Evolutionary conservation across 495 filamentous ascomycete genomes (phyloP).

Genomic region (Margaritispora aquatica): DNA sequence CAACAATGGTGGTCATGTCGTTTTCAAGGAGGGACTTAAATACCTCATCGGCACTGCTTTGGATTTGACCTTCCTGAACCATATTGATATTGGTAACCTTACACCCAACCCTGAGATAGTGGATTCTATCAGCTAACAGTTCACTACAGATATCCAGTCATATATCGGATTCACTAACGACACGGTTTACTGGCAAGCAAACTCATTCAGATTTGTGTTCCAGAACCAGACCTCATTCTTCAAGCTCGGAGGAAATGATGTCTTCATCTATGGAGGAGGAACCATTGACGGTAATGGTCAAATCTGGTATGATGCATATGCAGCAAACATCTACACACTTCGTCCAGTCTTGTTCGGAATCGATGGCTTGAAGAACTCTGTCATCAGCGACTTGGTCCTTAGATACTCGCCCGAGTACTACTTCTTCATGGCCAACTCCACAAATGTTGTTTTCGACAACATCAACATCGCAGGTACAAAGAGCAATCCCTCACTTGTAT

Average conservation of each 20-base stretch:
- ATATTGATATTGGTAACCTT: constrained; percentile 48
- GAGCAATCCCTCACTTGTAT: not conserved
- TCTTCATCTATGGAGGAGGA: constrained; percentile 61
- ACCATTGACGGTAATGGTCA: constrained; percentile 63
- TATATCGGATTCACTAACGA: constrained; percentile 56
- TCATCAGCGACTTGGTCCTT: constrained; percentile 54
- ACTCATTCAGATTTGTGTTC: constrained; percentile 52
- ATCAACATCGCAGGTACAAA: constrained; percentile 50
- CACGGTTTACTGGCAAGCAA: constrained; percentile 59
- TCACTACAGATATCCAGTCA: constrained; percentile 43
- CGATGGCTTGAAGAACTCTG: constrained; percentile 55
- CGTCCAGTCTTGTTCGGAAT: constrained; percentile 56
- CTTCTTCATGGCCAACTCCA: constrained; percentile 61
- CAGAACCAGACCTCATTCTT: constrained; percentile 67
- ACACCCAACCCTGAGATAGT: not conserved
- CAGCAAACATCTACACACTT: constrained; percentile 45
- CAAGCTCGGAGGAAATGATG: constrained; percentile 60
- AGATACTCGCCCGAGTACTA: constrained; percentile 62
- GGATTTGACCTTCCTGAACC: constrained; percentile 56
- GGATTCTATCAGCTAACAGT: not conserved
- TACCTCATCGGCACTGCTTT: constrained; percentile 61
- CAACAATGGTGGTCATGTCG: constrained; percentile 60
- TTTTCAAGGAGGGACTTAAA: constrained; percentile 47
- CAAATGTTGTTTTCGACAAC: constrained; percentile 58
- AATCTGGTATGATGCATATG: constrained; percentile 62